Percentiles rank a stretch among this genome's conserved stretches.
Evolutionary conservation across 805 yeast genomes (phyloP).

Genomic region (Ogataea ramenticola): DNA sequence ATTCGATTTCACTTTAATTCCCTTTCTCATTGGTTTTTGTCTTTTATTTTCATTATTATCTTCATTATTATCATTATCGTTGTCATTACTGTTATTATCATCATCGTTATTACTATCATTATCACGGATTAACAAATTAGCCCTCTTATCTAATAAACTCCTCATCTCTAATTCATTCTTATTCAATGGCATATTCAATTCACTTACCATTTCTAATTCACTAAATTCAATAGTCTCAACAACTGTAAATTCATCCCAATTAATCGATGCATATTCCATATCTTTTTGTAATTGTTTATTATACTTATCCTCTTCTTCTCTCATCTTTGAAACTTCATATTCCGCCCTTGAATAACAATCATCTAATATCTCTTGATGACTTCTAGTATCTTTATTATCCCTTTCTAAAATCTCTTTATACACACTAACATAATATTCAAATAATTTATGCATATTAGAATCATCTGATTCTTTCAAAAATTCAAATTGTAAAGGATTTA

Average conservation of each 20-base stretch:
- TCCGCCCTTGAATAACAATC: slow-evolving; percentile 52
- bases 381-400: slow-evolving; percentile 8
- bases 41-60: not conserved
- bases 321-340: slow-evolving; percentile 31
- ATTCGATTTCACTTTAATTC: slow-evolving; percentile 61
- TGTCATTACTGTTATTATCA: slow-evolving; percentile 18
- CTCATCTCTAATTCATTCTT: slow-evolving; percentile 55
- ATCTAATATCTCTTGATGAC: slow-evolving; percentile 26
- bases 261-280: slow-evolving; percentile 59
- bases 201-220: slow-evolving; percentile 50
- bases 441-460: slow-evolving; percentile 46
- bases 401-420: slow-evolving; percentile 37
- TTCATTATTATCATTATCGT: slow-evolving; percentile 6
- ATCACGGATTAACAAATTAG: slow-evolving; percentile 25
- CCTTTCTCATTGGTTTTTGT: slow-evolving; percentile 22
- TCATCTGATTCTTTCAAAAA: slow-evolving; percentile 51
- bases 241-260: slow-evolving; percentile 80
- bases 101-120: slow-evolving; percentile 2
- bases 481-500: slow-evolving; percentile 51
- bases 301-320: slow-evolving; percentile 21
- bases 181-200: slow-evolving; percentile 46
- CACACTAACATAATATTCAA: slow-evolving; percentile 43
- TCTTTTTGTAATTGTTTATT: slow-evolving; percentile 27
- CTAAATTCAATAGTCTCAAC: slow-evolving; percentile 65
- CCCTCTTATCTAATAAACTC: slow-evolving; percentile 46